These are phyloP conservation scores for Priceomyces carsonii DNA, from an alignment of 805 yeast genomes.

Conservation along the genomic window DNA sequence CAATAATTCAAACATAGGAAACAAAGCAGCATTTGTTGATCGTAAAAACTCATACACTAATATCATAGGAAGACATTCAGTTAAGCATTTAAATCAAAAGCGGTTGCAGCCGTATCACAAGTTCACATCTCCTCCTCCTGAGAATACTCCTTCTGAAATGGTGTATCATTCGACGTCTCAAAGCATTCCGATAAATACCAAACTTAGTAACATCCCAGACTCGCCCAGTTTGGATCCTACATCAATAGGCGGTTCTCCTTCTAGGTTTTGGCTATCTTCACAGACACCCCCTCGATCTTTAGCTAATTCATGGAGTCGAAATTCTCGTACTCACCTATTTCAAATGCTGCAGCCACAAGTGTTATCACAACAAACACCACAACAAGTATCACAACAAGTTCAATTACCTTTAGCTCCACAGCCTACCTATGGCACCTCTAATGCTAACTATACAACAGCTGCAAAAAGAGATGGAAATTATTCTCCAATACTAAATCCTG, in stretches of 20 bases:
- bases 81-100: conserved; percentile 28
- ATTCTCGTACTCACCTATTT: conserved; percentile 17
- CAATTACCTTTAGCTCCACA: no score
- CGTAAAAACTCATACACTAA: conserved; percentile 18
- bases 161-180: conserved; percentile 18
- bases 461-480: conserved; percentile 13
- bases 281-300: conserved; percentile 51
- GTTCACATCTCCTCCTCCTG: conserved; percentile 31
- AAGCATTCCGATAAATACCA: conserved; percentile 27
- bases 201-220: conserved; percentile 36
- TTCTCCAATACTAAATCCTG: conserved; percentile 40
- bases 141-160: conserved; percentile 1
- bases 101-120: conserved; percentile 38
- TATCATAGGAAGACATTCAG: conserved; percentile 21
- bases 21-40: conserved; percentile 12
- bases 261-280: conserved; percentile 52
- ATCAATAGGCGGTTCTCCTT: conserved; percentile 56
- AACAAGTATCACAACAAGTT: conserved; percentile 13
- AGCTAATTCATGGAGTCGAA: conserved; percentile 21
- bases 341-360: conserved; percentile 13
- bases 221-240: conserved; percentile 55
- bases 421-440: conserved; percentile 4
- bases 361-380: conserved; percentile 15
- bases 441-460: conserved; percentile 7
- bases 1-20: background rate